Evolutionary conservation across 768 basidiomycete genomes (phyloP).

Genomic region (Lyophyllum shimeji): DNA sequence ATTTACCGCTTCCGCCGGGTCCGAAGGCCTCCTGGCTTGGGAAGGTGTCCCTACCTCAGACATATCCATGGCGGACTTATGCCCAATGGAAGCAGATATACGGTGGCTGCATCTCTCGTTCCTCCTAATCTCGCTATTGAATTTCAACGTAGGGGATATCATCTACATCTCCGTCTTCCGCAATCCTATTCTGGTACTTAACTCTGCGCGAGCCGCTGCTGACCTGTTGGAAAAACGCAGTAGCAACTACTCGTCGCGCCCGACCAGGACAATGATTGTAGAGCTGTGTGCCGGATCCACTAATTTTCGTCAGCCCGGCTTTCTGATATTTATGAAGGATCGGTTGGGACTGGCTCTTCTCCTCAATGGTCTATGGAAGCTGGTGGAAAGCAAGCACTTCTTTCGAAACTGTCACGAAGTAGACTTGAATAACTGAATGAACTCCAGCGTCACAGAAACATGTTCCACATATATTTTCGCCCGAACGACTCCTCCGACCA

Average conservation of each 20-base stretch:
- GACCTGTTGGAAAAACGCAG: constrained; percentile 49
- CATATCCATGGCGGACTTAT: constrained; percentile 46
- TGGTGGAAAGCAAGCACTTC: constrained; percentile 19
- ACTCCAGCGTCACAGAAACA: constrained; percentile 36
- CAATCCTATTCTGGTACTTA: constrained; percentile 47
- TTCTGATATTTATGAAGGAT: constrained; percentile 29
- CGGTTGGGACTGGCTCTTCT: constrained; percentile 49
- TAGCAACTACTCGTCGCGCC: constrained; percentile 43
- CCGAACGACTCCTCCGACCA: constrained; percentile 22
- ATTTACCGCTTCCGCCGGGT: constrained; percentile 39
- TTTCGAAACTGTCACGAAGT: background rate
- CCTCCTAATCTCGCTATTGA: background rate
- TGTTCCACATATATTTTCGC: constrained; percentile 39
- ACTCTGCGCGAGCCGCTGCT: constrained; percentile 36
- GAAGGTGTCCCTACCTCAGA: constrained; percentile 28
- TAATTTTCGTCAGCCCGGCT: background rate
- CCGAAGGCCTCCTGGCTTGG: constrained; percentile 39
- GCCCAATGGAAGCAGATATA: constrained; percentile 43
- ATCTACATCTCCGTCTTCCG: constrained; percentile 44
- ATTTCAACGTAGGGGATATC: constrained; percentile 37
- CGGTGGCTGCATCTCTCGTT: constrained; percentile 25
- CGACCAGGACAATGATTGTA: constrained; percentile 38
- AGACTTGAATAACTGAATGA: constrained; percentile 16
- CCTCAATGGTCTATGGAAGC: constrained; percentile 25
- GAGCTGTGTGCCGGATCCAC: constrained; percentile 34